Conservation (phyloP, 2,329 filamentous ascomycete genomes). For the Hypoxylon sp. region DNA sequence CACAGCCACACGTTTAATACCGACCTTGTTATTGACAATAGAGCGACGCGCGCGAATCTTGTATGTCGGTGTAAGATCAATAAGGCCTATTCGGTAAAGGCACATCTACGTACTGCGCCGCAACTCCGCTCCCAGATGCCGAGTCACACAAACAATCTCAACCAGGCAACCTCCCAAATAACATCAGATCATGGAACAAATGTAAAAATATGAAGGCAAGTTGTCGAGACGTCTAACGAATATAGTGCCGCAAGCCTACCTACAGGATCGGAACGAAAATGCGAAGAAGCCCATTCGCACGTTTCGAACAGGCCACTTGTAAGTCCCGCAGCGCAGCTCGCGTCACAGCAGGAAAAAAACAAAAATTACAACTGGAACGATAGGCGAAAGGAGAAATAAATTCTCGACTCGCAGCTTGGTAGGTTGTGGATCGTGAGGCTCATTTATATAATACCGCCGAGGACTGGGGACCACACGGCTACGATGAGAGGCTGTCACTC, state of each 20-base stretch:
- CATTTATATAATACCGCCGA: conserved; percentile 41
- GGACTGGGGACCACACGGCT: conserved; percentile 5
- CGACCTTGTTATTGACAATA: conserved; percentile 11
- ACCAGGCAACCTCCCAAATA: conserved; percentile 1
- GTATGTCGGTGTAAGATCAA: conserved; percentile 27
- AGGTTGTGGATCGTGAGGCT: conserved; percentile 37
- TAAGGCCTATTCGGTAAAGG: conserved; percentile 11
- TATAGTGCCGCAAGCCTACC: conserved; percentile 43
- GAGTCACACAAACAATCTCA: conserved; percentile 5
- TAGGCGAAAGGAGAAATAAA: conserved; percentile 5
- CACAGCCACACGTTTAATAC: conserved; percentile 19
- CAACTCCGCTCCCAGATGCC: conserved; percentile 3
- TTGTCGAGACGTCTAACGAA: conserved; percentile 7
- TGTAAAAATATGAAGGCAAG: conserved; percentile 1
- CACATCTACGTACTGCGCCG: conserved; percentile 11
- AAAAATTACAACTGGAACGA: not conserved
- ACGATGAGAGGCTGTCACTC: conserved; percentile 19
- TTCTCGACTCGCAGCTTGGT: conserved; percentile 26
- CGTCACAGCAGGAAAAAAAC: conserved; percentile 21
- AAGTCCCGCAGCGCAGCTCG: conserved; percentile 5
- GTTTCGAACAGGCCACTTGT: conserved; percentile 19
- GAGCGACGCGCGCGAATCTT: conserved; percentile 23
- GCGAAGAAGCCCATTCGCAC: conserved; percentile 24
- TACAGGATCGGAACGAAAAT: conserved; percentile 47
- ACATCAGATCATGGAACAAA: conserved; percentile 2